Base-by-base conservation (phyloP, 2,329 filamentous ascomycete species). In the Neoascochyta sp. region DNA sequence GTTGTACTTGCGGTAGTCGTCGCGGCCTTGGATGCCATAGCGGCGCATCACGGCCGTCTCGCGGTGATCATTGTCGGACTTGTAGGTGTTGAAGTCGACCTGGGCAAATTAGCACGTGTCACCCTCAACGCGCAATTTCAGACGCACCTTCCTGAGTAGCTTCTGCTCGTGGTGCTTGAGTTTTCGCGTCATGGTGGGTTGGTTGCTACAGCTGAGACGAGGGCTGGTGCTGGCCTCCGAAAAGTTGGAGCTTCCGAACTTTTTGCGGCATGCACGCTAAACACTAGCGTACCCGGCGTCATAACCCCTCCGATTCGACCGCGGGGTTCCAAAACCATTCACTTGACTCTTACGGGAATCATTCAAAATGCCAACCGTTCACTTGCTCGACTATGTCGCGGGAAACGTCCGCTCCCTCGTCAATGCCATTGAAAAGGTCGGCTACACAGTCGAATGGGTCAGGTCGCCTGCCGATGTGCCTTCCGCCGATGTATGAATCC, bases 381-480 rank as follows among this genome's bases (percentile, higher is more conserved):
- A 90, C 66, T 68, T 92, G 74, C 70, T 82, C 30, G 78, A 96
- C 69, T 96, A 95, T 63, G 90, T 95, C 47, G 90, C 92, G 40
- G 92, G 92, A 58, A 98, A 98, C 65, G 81, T 98, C 51, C 83
- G 90, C 45, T 95, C 89, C 43, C 77, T 98, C 53, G 90, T 89
- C 60, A 98, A 98, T 71, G 92, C 90, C 52, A 94, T 98, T 56
- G 90, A 98, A 65, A 94, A 92, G 66, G 76, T 90, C 36, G 92
- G 92, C 40, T 96, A 90, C 63, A 77, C 85, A 24, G 86, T 98
- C 25, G 85, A 92, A 69, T 96, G 90, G 92, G 75, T 98, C 47
- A 83, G 75, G 52, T 80, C 80, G 18, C 92, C 92, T 4, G 80
- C 84, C 50, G 88, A 96, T 64, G 79, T 98, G 32, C 69, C 79